Evolutionary conservation across 495 filamentous ascomycete species (phyloP).

Genomic region (Glonium stellatum): DNA sequence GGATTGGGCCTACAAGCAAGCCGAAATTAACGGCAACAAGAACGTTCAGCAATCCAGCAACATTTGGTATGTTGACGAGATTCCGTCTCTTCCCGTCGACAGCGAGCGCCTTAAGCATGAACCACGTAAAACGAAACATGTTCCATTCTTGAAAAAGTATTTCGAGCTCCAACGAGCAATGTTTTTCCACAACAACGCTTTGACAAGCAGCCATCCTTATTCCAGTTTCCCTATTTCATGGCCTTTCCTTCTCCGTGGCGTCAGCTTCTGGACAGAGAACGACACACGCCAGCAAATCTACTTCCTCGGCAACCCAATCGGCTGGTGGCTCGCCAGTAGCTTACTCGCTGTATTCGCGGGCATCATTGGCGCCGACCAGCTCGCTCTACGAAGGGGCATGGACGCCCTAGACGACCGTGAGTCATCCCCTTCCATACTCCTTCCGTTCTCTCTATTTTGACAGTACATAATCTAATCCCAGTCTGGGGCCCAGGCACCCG

Average conservation of each 20-base stretch:
- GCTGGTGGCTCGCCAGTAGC: conserved; percentile 94
- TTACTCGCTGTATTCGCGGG: conserved; percentile 89
- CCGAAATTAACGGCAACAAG: conserved; percentile 99
- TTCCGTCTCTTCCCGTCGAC: conserved; percentile 67
- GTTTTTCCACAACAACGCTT: conserved; percentile 98
- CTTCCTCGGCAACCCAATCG: conserved; percentile 93
- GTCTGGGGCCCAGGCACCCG: conserved; percentile 59
- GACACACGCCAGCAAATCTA: conserved; percentile 96
- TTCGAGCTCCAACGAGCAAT: conserved; percentile 94
- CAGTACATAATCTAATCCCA: background rate
- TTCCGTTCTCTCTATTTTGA: conserved; percentile 2
- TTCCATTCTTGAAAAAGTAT: conserved; percentile 91
- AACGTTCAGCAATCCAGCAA: conserved; percentile 85
- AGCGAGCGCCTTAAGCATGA: conserved; percentile 62
- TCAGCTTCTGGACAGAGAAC: conserved; percentile 99
- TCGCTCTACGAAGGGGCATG: conserved; percentile 83
- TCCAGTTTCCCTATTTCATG: conserved; percentile 91
- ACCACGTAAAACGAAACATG: conserved; percentile 65
- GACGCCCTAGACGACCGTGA: conserved; percentile 91
- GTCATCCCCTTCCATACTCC: conserved; percentile 36
- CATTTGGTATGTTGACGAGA: conserved; percentile 87
- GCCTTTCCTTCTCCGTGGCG: conserved; percentile 93
- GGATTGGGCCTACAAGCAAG: conserved; percentile 94
- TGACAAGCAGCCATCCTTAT: conserved; percentile 95
- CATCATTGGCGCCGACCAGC: conserved; percentile 85